Evolutionary conservation across 2,329 filamentous ascomycete genomes (phyloP).

Genomic region (Epicoccum sorghinum): DNA sequence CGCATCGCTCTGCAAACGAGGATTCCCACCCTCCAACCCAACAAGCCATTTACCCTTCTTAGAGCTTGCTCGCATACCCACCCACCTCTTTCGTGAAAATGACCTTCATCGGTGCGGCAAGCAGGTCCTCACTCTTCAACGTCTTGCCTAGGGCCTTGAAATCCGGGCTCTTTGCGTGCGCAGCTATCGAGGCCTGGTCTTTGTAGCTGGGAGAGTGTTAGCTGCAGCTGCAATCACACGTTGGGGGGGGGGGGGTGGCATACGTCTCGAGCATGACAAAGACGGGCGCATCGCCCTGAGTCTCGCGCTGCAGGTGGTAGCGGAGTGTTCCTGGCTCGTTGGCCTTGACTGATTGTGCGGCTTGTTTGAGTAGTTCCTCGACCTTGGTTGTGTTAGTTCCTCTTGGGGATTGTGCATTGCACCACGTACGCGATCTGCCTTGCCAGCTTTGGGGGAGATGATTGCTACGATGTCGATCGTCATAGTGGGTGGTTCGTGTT

Average conservation of each 20-base stretch:
- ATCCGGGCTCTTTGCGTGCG: slow-evolving; percentile 30
- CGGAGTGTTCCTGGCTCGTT: slow-evolving; percentile 44
- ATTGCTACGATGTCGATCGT: slow-evolving; percentile 40
- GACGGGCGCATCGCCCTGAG: slow-evolving; percentile 31
- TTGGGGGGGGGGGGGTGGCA: neutral
- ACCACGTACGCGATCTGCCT: slow-evolving; percentile 36
- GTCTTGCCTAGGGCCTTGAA: slow-evolving; percentile 30
- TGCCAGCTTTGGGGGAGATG: slow-evolving; percentile 39
- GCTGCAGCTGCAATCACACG: neutral
- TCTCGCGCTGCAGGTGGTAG: slow-evolving; percentile 41
- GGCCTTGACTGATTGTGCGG: slow-evolving; percentile 34
- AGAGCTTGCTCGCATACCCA: slow-evolving; percentile 25
- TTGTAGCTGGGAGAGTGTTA: slow-evolving; percentile 33
- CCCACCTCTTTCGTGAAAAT: slow-evolving; percentile 39
- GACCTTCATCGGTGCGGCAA: slow-evolving; percentile 37
- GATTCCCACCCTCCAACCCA: neutral
- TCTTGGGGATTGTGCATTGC: neutral
- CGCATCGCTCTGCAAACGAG: neutral
- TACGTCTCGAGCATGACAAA: slow-evolving; percentile 45
- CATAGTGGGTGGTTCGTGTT: slow-evolving; percentile 10
- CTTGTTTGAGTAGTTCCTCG: slow-evolving; percentile 34
- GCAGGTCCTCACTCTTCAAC: slow-evolving; percentile 38
- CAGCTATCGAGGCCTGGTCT: slow-evolving; percentile 33
- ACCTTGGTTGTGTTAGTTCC: slow-evolving; percentile 23
- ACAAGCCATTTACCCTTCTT: neutral